Evolutionary conservation across 2,329 filamentous ascomycete genomes (phyloP).

Genomic region (Metarhizium anisopliae): DNA sequence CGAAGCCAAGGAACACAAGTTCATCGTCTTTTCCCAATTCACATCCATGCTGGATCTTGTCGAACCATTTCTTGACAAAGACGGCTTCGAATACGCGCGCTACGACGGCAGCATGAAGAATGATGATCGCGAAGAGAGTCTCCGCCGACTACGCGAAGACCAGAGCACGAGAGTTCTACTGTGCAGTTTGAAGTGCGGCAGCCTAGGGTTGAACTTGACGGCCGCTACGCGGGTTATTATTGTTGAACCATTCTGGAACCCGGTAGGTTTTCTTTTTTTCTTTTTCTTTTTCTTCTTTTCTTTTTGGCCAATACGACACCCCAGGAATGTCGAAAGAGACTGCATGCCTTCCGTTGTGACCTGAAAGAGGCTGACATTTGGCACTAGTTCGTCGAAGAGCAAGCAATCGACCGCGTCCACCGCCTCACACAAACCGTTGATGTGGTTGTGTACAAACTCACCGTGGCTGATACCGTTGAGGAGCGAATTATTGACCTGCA

Average conservation of each 20-base stretch:
- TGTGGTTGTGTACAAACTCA: slow-evolving; percentile 91
- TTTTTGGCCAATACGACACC: no score
- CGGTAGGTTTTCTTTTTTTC: slow-evolving; percentile 40
- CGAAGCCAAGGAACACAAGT: slow-evolving; percentile 79
- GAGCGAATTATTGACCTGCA: slow-evolving; percentile 91
- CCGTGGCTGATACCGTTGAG: slow-evolving; percentile 78
- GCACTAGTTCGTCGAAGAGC: slow-evolving; percentile 82
- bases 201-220: slow-evolving; percentile 86
- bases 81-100: slow-evolving; percentile 70
- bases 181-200: slow-evolving; percentile 90
- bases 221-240: slow-evolving; percentile 90
- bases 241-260: slow-evolving; percentile 98
- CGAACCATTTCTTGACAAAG: slow-evolving; percentile 75
- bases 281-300: no score
- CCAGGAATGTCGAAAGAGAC: no score
- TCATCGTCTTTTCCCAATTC: slow-evolving; percentile 98
- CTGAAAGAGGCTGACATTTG: background rate
- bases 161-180: slow-evolving; percentile 71
- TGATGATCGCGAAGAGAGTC: slow-evolving; percentile 79
- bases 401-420: slow-evolving; percentile 96
- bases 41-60: slow-evolving; percentile 97
- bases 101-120: slow-evolving; percentile 97
- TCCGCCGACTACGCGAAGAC: slow-evolving; percentile 68
- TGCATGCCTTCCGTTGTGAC: no score
- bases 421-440: slow-evolving; percentile 95